These are phyloP conservation scores for Aspergillus phoenicis DNA, from an alignment of 2,329 filamentous ascomycete genomes.

Conservation along the genomic window DNA sequence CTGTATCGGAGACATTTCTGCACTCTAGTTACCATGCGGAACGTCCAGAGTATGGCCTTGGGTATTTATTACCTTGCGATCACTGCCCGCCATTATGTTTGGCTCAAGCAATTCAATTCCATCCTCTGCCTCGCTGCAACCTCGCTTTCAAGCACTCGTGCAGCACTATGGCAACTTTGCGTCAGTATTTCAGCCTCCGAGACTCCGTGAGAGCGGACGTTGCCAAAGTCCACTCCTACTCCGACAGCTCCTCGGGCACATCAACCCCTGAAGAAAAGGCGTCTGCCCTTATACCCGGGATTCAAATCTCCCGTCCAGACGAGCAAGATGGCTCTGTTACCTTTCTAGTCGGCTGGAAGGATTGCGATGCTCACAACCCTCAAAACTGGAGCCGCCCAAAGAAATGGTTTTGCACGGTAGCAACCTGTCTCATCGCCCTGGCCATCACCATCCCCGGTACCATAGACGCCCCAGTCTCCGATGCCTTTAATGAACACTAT, in stretches of 20 bases:
- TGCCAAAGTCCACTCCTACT: not conserved
- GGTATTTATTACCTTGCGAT: no score
- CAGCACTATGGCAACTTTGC: not conserved
- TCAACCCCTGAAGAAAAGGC: conserved; percentile 2
- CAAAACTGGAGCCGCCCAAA: conserved; percentile 1
- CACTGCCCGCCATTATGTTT: not conserved
- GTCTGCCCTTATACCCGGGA: not conserved
- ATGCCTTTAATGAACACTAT: conserved; percentile 2
- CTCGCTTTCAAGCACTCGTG: no score
- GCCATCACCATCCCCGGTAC: conserved; percentile 2
- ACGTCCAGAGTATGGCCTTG: no score
- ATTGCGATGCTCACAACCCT: not conserved
- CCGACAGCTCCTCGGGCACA: not conserved
- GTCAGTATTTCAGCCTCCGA: conserved; percentile 1
- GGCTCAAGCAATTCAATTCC: not conserved
- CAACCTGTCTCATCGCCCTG: conserved; percentile 2
- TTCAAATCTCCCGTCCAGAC: not conserved
- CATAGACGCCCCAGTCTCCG: not conserved
- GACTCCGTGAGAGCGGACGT: not conserved
- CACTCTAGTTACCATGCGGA: no score
- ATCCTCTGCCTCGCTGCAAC: not conserved
- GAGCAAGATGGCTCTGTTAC: not conserved
- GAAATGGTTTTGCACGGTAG: conserved; percentile 4
- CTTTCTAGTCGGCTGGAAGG: not conserved
- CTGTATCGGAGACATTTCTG: no score